Conservation (phyloP, 2,329 filamentous ascomycete species). For the Arachnomyces sp. region DNA sequence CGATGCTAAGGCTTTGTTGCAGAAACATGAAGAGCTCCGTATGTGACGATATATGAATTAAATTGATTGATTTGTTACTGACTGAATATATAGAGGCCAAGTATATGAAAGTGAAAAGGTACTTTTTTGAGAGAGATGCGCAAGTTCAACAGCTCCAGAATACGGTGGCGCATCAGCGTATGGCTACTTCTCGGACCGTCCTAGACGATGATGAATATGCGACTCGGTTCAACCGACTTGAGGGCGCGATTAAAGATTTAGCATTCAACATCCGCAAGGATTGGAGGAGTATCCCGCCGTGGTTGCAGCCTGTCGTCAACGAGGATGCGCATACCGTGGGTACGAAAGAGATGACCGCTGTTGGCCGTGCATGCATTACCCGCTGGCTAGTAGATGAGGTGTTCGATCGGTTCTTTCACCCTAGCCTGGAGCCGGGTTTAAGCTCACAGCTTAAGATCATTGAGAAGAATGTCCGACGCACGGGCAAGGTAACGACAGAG, state of each 20-base stretch:
- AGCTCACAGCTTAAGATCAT: conserved; percentile 76
- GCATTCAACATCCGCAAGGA: conserved; percentile 95
- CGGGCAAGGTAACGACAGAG: conserved; percentile 64
- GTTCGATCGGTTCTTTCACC: conserved; percentile 89
- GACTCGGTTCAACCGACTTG: conserved; percentile 80
- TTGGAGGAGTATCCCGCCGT: conserved; percentile 73
- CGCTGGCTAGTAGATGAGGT: conserved; percentile 87
- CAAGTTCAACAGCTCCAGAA: conserved; percentile 95
- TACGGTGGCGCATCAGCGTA: conserved; percentile 89
- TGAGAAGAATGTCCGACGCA: conserved; percentile 76
- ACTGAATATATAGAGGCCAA: conserved; percentile 61
- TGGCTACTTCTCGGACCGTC: conserved; percentile 88
- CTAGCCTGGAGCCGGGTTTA: conserved; percentile 67
- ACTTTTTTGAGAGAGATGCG: conserved; percentile 87
- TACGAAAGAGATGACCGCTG: conserved; percentile 96
- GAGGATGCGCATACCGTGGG: conserved; percentile 76
- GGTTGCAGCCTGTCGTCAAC: conserved; percentile 74
- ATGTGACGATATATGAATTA: conserved; percentile 16
- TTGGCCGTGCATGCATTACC: conserved; percentile 80
- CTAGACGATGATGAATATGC: conserved; percentile 93
- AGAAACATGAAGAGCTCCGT: conserved; percentile 41
- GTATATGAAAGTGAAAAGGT: conserved; percentile 95
- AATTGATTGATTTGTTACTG: conserved; percentile 2
- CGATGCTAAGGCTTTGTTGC: conserved; percentile 38
- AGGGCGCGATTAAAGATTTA: conserved; percentile 89